Evolutionary conservation across 371 early-diverging fungal genomes (phyloP), one percentile per base, ranked within the genome.

Genomic region (Dinochytrium kinnereticum): DNA sequence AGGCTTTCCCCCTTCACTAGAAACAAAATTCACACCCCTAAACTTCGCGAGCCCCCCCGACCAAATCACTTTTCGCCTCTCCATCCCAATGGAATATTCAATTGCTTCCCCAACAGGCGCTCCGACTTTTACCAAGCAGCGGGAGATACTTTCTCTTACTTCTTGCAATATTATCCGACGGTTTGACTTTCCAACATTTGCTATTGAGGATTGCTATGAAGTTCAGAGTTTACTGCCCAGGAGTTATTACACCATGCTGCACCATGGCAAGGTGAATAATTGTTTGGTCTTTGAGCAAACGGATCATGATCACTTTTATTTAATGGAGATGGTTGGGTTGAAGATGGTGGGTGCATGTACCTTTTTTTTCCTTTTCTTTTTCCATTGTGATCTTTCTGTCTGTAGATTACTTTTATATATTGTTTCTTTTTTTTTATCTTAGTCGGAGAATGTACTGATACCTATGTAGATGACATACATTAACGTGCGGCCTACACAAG

Each of bases 231-330:
- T 87, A 34, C 80, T 90, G 50, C 89, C 89, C 5, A 84, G 92
- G 37, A 87, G 89, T 26, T 90, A 86, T 71, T 92, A 87, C 77
- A 85, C 85, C 5, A 77, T 89, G 28, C 81, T 92, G 85, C 84
- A 87, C 0, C 85, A 88, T 69, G 73, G 81, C 53, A 69, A 76
- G 15, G 84, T 89, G 30, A 74, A 72, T 17, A 89, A 89, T 70
- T 85, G 81, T 44, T 89, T 90, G 79, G 90, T 91, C 1, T 91
- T 92, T 75, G 79, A 82, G 21, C 86, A 84, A 55, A 89, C 91
- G 7, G 89, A 81, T 1, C 81, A 90, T 19, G 90, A 84, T 0
- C 75, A 80, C 55, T 78, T 76, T 39, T 84, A 83, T 74, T 84
- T 83, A 74, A 66, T 76, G 37, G 87, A 87, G 17, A 70, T 87